Evolutionary conservation across 257 asterid species (phyloP), one percentile per base, ranked within the genome.

Genomic region (Eucommia ulmoides): DNA sequence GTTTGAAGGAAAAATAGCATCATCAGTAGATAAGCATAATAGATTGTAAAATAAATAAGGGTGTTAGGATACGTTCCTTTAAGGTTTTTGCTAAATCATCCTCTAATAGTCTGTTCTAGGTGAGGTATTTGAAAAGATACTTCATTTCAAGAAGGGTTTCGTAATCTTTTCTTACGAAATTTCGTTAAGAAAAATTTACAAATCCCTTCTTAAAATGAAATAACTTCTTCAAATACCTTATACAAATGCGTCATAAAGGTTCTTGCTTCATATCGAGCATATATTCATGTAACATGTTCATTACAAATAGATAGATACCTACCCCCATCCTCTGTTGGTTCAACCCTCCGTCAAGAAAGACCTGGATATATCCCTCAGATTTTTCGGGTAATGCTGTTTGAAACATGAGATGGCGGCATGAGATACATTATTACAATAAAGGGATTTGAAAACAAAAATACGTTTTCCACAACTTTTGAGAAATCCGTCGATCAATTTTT

Each of bases 241-340:
- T 38, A 3, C 15, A 10, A 16, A 5, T 38, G 5, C 3, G 45
- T 42, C n/a, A 16, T 42, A 42, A 38, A n/a, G n/a, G n/a, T n/a
- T n/a, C n/a, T n/a, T n/a, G n/a, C n/a, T n/a, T n/a, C n/a, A n/a
- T n/a, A n/a, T n/a, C n/a, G n/a, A n/a, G n/a, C n/a, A n/a, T n/a
- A n/a, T n/a, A n/a, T n/a, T n/a, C 11, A 8, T 14, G 15, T 17
- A 20, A 19, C 22, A 59, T 46, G 10, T 20, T n/a, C 45, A 48
- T 26, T 20, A 23, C 45, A 55, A 35, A 55, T 23, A 9, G 19
- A 22, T 18, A 19, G 45, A 21, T 42, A 42, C 70, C 6, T 72
- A 89, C 98, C 67, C 98, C 96, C 96, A 85, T 85, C 59, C 96
- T 71, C 66, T 89, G 98, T 67, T 89, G 98, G 74, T 89, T 89